A percentile compares a stretch with the other conserved stretches of the same genome.
phyloP scores from a whole-genome alignment of 2,329 filamentous ascomycete species.

The Ophiostoma ips region DNA sequence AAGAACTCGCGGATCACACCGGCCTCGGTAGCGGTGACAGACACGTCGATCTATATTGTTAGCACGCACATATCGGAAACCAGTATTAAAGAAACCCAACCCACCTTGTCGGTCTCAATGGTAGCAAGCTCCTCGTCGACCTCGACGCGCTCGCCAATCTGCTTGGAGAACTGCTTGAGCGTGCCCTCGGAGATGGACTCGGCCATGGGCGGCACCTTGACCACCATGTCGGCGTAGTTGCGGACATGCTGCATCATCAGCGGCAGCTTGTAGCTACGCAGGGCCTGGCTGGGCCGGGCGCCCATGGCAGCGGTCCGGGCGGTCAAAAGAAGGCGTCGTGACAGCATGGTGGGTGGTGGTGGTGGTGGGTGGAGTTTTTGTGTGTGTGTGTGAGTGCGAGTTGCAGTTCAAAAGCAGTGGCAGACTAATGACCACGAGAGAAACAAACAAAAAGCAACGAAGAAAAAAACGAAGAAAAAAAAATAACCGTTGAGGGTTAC shows the following conservation, averaged over 20 bases:
- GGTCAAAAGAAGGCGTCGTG: slow-evolving; percentile 21
- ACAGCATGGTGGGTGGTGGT: slow-evolving; percentile 25
- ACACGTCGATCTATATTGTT: slow-evolving; percentile 67
- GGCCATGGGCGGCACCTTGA: slow-evolving; percentile 96
- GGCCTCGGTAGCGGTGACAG: slow-evolving; percentile 84
- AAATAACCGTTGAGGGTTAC: neutral
- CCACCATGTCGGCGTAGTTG: slow-evolving; percentile 61
- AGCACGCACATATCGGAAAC: neutral
- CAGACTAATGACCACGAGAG: neutral
- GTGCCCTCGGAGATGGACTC: slow-evolving; percentile 98
- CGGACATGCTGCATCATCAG: slow-evolving; percentile 43
- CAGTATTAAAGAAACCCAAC: slow-evolving; percentile 11
- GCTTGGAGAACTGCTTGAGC: slow-evolving; percentile 84
- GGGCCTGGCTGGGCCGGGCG: slow-evolving; percentile 26
- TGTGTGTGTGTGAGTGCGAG: too few relatives aligned
- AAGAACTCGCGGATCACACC: slow-evolving; percentile 87
- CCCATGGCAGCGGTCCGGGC: slow-evolving; percentile 19
- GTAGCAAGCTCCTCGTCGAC: slow-evolving; percentile 96
- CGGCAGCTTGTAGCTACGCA: slow-evolving; percentile 32
- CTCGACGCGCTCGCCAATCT: slow-evolving; percentile 87
- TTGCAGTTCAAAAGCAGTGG: too few relatives aligned
- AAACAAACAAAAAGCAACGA: neutral
- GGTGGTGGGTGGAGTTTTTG: neutral
- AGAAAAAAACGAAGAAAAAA: neutral
- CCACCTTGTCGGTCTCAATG: slow-evolving; percentile 96